Conservation (phyloP, 2,329 filamentous ascomycete species). For the Cordyceps farinosa region DNA sequence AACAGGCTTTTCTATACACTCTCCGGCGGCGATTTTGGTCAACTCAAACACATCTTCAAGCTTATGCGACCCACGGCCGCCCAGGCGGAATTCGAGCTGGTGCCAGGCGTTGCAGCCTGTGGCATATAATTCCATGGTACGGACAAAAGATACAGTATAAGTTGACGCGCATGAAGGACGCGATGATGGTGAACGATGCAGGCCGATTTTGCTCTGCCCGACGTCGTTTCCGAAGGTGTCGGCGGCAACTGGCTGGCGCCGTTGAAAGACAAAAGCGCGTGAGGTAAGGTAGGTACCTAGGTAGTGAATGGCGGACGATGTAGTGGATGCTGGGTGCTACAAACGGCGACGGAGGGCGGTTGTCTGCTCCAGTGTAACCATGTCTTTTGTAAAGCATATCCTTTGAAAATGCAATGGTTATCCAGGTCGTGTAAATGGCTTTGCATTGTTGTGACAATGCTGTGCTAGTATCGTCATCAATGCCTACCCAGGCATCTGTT, state of each 20-base stretch:
- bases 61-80: constrained; percentile 24
- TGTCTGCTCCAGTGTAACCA: too few species aligned
- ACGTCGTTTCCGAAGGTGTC: too few species aligned
- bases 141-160: too few species aligned
- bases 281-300: background rate
- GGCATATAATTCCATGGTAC: constrained; percentile 50
- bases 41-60: constrained; percentile 44
- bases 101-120: constrained; percentile 58
- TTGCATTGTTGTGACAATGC: too few species aligned
- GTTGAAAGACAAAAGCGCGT: too few species aligned
- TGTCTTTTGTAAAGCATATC: too few species aligned
- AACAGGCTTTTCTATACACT: constrained; percentile 33
- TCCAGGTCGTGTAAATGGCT: too few species aligned
- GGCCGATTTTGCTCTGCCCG: background rate
- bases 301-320: too few species aligned
- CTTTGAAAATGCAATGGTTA: too few species aligned
- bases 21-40: constrained; percentile 37
- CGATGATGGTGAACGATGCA: background rate
- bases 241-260: background rate
- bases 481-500: background rate
- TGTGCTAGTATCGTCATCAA: too few species aligned
- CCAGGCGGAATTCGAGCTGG: constrained; percentile 43
- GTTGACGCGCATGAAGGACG: background rate
- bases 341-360: too few species aligned
- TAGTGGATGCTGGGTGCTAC: too few species aligned